phyloP scores from a whole-genome alignment of 1,139 yeast genomes.

The Hansenula anomala region DNA sequence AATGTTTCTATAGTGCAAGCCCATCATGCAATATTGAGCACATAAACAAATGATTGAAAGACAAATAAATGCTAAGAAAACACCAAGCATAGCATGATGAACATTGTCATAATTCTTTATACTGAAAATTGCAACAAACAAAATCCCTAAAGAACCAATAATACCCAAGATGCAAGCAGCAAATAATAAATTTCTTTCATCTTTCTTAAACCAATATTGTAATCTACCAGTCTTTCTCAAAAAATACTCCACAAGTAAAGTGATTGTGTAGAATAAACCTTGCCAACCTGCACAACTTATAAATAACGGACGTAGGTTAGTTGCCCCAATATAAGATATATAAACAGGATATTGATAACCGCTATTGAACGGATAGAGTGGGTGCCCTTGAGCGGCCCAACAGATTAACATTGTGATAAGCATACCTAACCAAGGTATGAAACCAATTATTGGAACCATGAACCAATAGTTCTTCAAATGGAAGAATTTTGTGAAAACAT shows the following conservation, averaged over 20 bases:
- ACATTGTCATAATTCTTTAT: constrained; percentile 54
- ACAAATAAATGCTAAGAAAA: constrained; percentile 71
- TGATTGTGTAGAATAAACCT: constrained; percentile 70
- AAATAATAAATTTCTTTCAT: constrained; percentile 31
- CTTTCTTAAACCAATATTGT: constrained; percentile 32
- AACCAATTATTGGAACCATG: constrained; percentile 51
- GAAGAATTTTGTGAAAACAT: neutral
- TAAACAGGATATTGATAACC: constrained; percentile 54
- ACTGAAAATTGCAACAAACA: constrained; percentile 72
- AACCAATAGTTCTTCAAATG: constrained; percentile 27
- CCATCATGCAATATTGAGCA: constrained; percentile 57
- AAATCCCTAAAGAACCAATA: constrained; percentile 72
- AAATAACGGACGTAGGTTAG: constrained; percentile 76
- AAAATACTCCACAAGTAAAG: constrained; percentile 32
- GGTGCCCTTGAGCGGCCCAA: constrained; percentile 81
- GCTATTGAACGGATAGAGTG: constrained; percentile 56
- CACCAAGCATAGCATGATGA: constrained; percentile 66
- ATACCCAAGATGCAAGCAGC: constrained; percentile 35
- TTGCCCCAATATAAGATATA: constrained; percentile 83
- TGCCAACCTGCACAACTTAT: constrained; percentile 77
- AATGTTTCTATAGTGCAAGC: constrained; percentile 39
- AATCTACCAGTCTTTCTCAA: constrained; percentile 20
- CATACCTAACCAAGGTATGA: constrained; percentile 74
- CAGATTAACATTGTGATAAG: constrained; percentile 60
- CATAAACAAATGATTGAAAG: constrained; percentile 59